Evolutionary conservation across 1,284 basidiomycete species (phyloP).

Genomic region (Xanthoconium separans): DNA sequence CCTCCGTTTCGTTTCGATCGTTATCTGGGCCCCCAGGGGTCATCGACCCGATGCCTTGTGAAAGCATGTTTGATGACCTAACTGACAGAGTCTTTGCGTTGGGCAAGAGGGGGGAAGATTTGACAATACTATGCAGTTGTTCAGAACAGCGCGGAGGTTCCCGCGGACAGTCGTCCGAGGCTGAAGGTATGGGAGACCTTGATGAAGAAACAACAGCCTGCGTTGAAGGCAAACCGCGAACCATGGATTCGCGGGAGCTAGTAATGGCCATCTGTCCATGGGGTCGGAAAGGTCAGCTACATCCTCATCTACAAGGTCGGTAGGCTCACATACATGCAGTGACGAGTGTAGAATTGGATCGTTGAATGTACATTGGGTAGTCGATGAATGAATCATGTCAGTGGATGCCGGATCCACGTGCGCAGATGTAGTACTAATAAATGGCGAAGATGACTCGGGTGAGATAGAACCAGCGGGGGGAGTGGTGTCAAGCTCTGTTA

Average conservation of each 20-base stretch:
- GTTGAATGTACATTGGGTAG: constrained; percentile 28
- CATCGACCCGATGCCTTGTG: not conserved
- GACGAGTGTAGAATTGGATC: constrained; percentile 41
- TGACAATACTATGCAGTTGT: constrained; percentile 1
- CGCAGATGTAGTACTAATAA: constrained; percentile 4
- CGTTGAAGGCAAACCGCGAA: not conserved
- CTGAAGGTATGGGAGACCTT: not conserved
- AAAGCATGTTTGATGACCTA: not conserved
- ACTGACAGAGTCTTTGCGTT: not conserved
- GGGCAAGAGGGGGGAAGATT: not conserved
- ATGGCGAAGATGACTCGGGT: constrained; percentile 40
- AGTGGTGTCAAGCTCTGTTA: not conserved
- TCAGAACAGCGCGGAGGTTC: constrained; percentile 4
- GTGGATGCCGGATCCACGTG: constrained; percentile 4
- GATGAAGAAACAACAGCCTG: constrained; percentile 6
- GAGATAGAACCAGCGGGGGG: constrained; percentile 38
- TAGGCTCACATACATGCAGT: constrained; percentile 15
- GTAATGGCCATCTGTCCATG: constrained; percentile 1
- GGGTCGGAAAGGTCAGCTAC: constrained; percentile 2
- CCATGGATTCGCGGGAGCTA: constrained; percentile 1
- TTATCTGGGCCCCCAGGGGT: not conserved
- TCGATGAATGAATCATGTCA: constrained; percentile 13
- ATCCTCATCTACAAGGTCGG: not conserved
- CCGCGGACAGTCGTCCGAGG: not conserved
- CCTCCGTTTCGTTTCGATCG: not conserved